These are phyloP conservation scores for Geotrichum europaeum DNA, from an alignment of 1,139 yeast species.

Conservation along the genomic window DNA sequence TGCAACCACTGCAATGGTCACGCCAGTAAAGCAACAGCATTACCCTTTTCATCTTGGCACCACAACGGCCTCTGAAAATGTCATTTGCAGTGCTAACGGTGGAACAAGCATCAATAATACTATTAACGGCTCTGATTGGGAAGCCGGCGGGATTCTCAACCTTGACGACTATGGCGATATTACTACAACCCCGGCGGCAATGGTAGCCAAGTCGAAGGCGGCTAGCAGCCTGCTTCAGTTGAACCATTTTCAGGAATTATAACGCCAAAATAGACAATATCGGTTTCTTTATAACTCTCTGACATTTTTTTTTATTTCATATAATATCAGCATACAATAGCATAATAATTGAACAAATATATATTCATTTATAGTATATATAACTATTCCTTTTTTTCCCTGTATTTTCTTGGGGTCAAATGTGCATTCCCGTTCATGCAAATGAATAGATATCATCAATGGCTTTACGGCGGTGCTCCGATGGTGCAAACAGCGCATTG, in stretches of 20 bases:
- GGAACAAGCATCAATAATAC: not conserved
- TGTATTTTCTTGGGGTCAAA: not conserved
- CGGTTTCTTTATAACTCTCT: not conserved
- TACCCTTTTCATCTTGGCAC: constrained; percentile 11
- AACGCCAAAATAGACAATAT: not conserved
- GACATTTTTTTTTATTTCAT: not conserved
- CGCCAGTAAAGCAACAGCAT: constrained; percentile 8
- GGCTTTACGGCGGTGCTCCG: constrained; percentile 55
- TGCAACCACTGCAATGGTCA: not conserved
- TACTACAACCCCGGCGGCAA: not conserved
- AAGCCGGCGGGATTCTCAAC: not conserved
- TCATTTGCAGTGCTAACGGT: not conserved
- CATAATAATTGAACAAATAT: not conserved
- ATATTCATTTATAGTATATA: too few species aligned
- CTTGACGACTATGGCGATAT: not conserved
- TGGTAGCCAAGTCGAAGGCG: not conserved
- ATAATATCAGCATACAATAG: not conserved
- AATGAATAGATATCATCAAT: constrained; percentile 48
- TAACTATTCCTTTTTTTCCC: not conserved
- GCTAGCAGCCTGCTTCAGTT: not conserved
- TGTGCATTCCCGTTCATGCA: not conserved
- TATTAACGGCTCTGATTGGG: not conserved
- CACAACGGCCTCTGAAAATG: not conserved
- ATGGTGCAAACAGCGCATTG: constrained; percentile 61
- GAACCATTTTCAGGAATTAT: not conserved